These are phyloP conservation scores for Nitzschia putrida DNA, from an alignment of 108 stramenopile species.

Conservation along the genomic window DNA sequence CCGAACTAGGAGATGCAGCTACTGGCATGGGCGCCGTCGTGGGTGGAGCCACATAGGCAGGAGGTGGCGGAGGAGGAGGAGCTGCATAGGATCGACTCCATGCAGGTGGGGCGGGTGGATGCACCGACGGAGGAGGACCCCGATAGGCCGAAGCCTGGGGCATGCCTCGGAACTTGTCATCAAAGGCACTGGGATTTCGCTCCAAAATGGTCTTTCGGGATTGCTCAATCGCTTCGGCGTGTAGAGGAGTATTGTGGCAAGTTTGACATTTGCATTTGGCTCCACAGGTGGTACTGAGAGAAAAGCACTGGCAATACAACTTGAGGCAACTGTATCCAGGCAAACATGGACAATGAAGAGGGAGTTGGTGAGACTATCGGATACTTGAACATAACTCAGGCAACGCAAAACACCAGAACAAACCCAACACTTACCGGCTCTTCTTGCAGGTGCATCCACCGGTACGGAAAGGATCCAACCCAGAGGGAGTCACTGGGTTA, in stretches of 20 bases:
- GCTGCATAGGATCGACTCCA: slow-evolving; percentile 1
- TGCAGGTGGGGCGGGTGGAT: slow-evolving; percentile 19
- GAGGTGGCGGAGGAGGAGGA: not conserved
- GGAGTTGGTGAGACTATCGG: not conserved
- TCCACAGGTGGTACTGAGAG: slow-evolving; percentile 62
- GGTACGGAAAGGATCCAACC: slow-evolving; percentile 14
- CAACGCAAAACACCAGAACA: not conserved
- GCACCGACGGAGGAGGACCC: slow-evolving; percentile 1
- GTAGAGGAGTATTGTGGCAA: slow-evolving; percentile 67
- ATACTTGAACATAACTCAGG: not conserved
- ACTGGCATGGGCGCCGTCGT: not conserved
- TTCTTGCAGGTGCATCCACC: slow-evolving; percentile 43
- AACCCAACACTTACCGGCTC: slow-evolving; percentile 24
- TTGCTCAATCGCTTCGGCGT: slow-evolving; percentile 50
- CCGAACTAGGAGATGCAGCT: not conserved
- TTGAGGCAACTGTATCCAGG: slow-evolving; percentile 69
- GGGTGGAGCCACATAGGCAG: slow-evolving; percentile 5
- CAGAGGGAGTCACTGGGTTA: not conserved
- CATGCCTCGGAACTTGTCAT: slow-evolving; percentile 58
- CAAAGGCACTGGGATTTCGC: slow-evolving; percentile 76
- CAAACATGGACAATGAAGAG: slow-evolving; percentile 17
- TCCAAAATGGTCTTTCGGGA: slow-evolving; percentile 59
- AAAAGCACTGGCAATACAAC: slow-evolving; percentile 90
- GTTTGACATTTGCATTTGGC: slow-evolving; percentile 66
- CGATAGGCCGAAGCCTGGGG: slow-evolving; percentile 13